These are phyloP conservation scores for Ophiocordyceps unilateralis DNA, from an alignment of 2,329 filamentous ascomycete species.

Conservation along the genomic window DNA sequence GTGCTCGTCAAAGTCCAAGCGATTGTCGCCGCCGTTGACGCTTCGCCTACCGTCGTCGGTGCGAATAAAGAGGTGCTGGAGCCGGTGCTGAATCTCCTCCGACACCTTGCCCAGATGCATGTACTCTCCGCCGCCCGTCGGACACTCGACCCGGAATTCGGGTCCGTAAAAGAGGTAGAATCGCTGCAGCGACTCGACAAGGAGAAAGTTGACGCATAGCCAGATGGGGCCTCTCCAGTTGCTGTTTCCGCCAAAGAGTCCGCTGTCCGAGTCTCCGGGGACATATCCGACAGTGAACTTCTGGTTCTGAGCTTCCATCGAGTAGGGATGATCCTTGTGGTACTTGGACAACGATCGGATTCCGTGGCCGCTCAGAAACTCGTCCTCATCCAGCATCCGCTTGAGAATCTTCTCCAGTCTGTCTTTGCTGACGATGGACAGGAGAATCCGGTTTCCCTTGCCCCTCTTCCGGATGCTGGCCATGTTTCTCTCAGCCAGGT, in stretches of 20 bases:
- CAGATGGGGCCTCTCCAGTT: slow-evolving; percentile 96
- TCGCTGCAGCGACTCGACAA: slow-evolving; percentile 84
- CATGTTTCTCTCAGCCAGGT: slow-evolving; percentile 85
- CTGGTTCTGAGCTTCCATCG: slow-evolving; percentile 92
- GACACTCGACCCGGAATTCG: slow-evolving; percentile 78
- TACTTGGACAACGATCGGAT: slow-evolving; percentile 85
- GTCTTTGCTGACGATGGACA: slow-evolving; percentile 85
- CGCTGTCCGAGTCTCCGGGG: slow-evolving; percentile 89
- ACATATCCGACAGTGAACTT: slow-evolving; percentile 78
- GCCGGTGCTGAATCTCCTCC: slow-evolving; percentile 83
- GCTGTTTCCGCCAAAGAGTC: slow-evolving; percentile 90
- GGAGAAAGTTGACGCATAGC: slow-evolving; percentile 88
- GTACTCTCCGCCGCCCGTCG: slow-evolving; percentile 78
- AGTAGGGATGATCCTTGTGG: slow-evolving; percentile 78
- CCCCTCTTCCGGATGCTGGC: slow-evolving; percentile 81
- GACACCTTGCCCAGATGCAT: slow-evolving; percentile 94
- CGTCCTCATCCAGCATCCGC: slow-evolving; percentile 84
- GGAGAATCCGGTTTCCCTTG: slow-evolving; percentile 71
- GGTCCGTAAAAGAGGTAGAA: slow-evolving; percentile 96
- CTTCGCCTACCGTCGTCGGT: slow-evolving; percentile 74
- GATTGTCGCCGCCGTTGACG: slow-evolving; percentile 70
- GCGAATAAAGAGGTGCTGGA: slow-evolving; percentile 80
- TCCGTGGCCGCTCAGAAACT: slow-evolving; percentile 80
- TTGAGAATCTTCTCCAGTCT: slow-evolving; percentile 77
- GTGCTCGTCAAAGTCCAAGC: slow-evolving; percentile 77